Evolutionary conservation across 2,329 filamentous ascomycete genomes (phyloP), one percentile per base, ranked within the genome.

Genomic region (Neoscytalidium dimidiatum): DNA sequence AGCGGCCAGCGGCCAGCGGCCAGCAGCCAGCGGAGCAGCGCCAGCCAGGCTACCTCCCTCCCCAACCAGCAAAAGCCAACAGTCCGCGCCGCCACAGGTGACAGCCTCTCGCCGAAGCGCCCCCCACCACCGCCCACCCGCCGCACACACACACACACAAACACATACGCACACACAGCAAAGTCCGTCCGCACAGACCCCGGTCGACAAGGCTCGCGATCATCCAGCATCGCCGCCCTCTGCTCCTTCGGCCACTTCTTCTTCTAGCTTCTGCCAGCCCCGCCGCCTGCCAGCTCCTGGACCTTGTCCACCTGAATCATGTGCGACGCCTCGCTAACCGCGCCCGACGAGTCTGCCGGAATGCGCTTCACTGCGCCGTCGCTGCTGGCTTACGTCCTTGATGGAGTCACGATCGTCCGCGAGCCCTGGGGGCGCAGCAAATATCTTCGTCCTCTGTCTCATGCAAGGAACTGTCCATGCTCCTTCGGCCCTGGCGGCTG

Each of bases 191-290:
- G 53, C 53, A 43, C 21, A 35, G 56, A 29, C 56, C 56, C 56
- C 43, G 56, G 56, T 60, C 56, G n/a, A n/a, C n/a, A 44, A 44
- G 35, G 53, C 53, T 58, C 53, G 53, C 53, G 53, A 58, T 58
- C 53, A 58, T 43, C 52, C 53, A 58, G 53, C 53, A 58, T 44
- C 56, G 56, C 41, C 56, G 56, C 56, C 56, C 56, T 60, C 56
- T 60, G 56, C 56, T 60, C 56, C 56, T 60, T 60, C 38, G 56
- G 56, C 56, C 56, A 60, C 56, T 60, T 60, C 56, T 60, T 60
- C 56, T 60, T 60, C 56, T 60, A 60, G 56, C 56, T 60, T 60
- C 56, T 60, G 56, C 56, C 56, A 46, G 56, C 56, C 56, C 56
- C 56, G 56, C 56, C 56, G 56, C 56, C 56, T 13, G 35, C 52